These are phyloP conservation scores for Xylaria curta DNA, from an alignment of 495 filamentous ascomycete genomes.

Conservation along the genomic window DNA sequence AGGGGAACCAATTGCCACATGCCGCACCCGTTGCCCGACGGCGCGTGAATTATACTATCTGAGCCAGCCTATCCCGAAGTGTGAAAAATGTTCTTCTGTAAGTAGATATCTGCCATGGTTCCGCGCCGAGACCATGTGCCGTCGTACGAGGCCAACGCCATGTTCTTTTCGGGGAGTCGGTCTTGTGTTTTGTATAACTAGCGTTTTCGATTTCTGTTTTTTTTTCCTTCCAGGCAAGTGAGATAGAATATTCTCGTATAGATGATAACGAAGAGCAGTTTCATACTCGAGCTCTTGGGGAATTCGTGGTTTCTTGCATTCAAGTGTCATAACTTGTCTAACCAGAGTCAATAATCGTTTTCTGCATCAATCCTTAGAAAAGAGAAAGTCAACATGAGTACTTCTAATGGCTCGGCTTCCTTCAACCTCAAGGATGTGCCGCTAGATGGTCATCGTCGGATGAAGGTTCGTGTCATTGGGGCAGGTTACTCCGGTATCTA, in stretches of 20 bases:
- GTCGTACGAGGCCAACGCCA: not conserved
- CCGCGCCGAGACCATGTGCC: not conserved
- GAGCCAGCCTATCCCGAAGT: not conserved
- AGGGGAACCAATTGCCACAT: not conserved
- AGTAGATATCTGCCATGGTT: conserved; percentile 4
- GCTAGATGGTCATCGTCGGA: conserved; percentile 52
- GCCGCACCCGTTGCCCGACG: not conserved
- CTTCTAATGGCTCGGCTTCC: not conserved
- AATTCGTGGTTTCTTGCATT: not conserved
- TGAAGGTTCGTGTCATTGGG: conserved; percentile 56
- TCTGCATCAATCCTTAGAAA: not conserved
- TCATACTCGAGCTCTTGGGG: not conserved
- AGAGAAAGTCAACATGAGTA: not conserved
- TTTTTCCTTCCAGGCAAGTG: no score
- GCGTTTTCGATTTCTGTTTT: not conserved
- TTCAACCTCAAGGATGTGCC: conserved; percentile 49
- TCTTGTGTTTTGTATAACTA: not conserved
- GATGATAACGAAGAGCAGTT: not conserved
- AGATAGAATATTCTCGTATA: not conserved
- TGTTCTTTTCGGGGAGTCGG: not conserved
- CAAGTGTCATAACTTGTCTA: not conserved
- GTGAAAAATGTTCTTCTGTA: not conserved
- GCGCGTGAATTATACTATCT: not conserved
- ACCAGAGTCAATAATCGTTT: not conserved
- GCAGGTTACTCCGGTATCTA: conserved; percentile 59